A percentile compares a stretch with the other conserved stretches of the same genome.
These are phyloP conservation scores for Sisymbrium irio DNA, from an alignment of 345 rosid species.

Conservation along the genomic window DNA sequence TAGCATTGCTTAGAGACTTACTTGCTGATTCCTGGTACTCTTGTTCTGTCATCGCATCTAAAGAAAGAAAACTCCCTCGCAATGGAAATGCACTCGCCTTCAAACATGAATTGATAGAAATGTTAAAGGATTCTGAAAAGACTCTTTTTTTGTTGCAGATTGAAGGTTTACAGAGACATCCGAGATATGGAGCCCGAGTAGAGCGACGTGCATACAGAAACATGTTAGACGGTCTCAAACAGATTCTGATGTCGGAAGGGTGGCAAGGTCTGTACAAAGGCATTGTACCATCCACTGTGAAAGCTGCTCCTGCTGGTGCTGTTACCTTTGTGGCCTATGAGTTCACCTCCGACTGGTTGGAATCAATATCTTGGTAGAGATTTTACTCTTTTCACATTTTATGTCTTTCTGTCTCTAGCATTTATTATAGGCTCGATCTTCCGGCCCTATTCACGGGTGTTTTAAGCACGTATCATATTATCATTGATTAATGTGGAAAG, in stretches of 20 bases:
- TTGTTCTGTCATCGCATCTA: conserved; percentile 1
- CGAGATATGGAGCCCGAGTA: conserved; percentile 80
- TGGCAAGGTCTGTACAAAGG: conserved; percentile 96
- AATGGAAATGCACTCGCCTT: not conserved
- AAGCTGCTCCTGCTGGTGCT: conserved; percentile 99
- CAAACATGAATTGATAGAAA: not conserved
- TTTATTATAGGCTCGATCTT: conserved; percentile 27
- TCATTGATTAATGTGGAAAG: conserved; percentile 15
- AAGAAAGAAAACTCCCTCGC: not conserved
- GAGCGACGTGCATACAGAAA: conserved; percentile 70
- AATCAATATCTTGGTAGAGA: conserved; percentile 49
- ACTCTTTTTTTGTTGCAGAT: conserved; percentile 44
- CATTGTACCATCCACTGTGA: conserved; percentile 81
- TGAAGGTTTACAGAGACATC: conserved; percentile 87
- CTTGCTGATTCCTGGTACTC: not conserved
- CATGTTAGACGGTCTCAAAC: conserved; percentile 70
- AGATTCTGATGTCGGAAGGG: conserved; percentile 63
- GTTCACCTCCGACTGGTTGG: conserved; percentile 76
- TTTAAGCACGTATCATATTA: conserved; percentile 13
- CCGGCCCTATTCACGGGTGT: conserved; percentile 11
- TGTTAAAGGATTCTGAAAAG: not conserved
- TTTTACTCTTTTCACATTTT: conserved; percentile 8
- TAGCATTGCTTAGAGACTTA: not conserved
- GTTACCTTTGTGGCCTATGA: conserved; percentile 92
- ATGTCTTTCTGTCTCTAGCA: conserved; percentile 21